These are phyloP conservation scores for Pseudopithomyces chartarum DNA, from an alignment of 2,329 filamentous ascomycete genomes.

Conservation along the genomic window DNA sequence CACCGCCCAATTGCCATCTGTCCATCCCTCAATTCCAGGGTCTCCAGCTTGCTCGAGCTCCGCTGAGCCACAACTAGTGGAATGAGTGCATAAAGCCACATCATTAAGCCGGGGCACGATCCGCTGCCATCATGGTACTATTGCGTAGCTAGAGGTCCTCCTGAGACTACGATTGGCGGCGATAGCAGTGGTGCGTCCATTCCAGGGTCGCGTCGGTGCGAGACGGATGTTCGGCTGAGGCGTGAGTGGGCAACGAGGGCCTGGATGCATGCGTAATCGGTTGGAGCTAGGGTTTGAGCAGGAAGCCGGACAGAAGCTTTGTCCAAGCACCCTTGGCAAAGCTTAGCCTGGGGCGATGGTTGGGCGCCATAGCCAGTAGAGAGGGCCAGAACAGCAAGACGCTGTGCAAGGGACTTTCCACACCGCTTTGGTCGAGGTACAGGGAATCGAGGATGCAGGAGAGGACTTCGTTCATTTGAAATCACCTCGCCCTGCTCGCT, in stretches of 20 bases:
- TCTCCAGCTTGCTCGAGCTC: constrained; percentile 22
- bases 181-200: background rate
- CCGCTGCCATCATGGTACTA: constrained; percentile 2
- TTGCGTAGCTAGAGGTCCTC: constrained; percentile 18
- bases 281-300: constrained; percentile 8
- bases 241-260: background rate
- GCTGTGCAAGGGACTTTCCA: no score
- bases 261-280: constrained; percentile 34
- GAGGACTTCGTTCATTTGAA: no score
- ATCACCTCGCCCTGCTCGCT: background rate
- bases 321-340: constrained; percentile 35
- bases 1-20: constrained; percentile 3
- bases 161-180: constrained; percentile 20
- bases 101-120: constrained; percentile 11
- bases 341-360: constrained; percentile 22
- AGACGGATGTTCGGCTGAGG: background rate
- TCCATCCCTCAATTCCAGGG: constrained; percentile 25
- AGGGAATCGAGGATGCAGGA: no score
- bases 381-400: background rate
- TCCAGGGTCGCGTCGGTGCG: background rate
- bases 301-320: constrained; percentile 14
- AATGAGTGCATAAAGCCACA: constrained; percentile 8
- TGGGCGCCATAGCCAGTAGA: background rate
- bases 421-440: no score
- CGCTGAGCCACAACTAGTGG: constrained; percentile 8